Base-by-base conservation (phyloP, 177 flowering plant genomes). In the Vitis hybrid region DNA sequence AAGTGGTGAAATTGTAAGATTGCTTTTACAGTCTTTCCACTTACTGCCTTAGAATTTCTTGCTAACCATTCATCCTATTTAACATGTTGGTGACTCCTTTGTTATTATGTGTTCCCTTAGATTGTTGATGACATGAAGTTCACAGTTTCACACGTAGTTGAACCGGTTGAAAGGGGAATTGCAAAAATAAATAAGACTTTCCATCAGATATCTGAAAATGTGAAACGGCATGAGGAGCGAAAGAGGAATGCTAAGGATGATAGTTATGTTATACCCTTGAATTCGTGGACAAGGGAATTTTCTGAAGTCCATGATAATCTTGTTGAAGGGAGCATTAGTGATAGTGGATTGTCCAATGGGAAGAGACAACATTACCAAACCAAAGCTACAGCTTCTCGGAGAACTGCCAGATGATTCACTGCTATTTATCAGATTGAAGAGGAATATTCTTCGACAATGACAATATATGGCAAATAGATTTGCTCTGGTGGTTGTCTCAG, bases 101-200 rank as follows among this genome's bases (percentile, higher is more conserved):
- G 9, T 40, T 19, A 18, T 60, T 18, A 35, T 68, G 2, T 72
- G 55, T 67, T 68, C 65, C 69, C 48, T 49, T 75, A 95, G 99
- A 85, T 95, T 80, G 97, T 88, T 11, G 97, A 90, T 73, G 99
- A 95, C 85, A 89, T 95, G 92, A 93, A 86, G 84, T 95, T 80
- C 75, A 93, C 99, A 15, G 98, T 95, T 54, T 89, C 98, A 4
- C 99, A 95, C 64, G 99, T 93, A 59, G 98, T 90, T 40, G 98
- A 95, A 67, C 99, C 99, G 11, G 93, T 95, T 8, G 99, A 95
- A 62, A 85, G 97, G 67, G 99, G 99, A 62, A 68, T 95, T 61
- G 94, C 94, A 24, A 89, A 81, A 70, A 83, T 95, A 69, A 91
- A 91, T 64, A 78, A 78, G 79, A 93, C 93, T 10, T 86, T 95